Evolutionary conservation across 116 monocot species (phyloP).

Genomic region (Thalassia testudinum): DNA sequence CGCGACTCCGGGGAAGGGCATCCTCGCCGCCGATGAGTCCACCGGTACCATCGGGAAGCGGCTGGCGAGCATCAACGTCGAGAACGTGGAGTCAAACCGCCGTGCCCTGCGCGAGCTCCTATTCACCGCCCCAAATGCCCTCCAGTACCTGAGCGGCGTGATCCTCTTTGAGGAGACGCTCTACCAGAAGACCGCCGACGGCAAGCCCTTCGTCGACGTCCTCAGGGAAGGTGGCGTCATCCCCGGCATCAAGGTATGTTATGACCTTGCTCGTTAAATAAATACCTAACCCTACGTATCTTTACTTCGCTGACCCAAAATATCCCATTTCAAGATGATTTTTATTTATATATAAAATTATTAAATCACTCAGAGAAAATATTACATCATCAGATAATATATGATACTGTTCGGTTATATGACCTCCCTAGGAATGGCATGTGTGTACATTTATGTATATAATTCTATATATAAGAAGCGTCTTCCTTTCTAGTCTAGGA

Average conservation of each 20-base stretch:
- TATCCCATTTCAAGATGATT: neutral
- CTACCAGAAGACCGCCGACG: constrained; percentile 20
- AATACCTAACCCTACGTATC: neutral
- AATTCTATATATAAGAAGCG: too few relatives aligned
- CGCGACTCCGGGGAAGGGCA: constrained; percentile 22
- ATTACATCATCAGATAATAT: too few relatives aligned
- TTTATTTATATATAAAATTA: neutral
- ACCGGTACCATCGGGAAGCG: constrained; percentile 33
- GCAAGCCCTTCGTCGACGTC: constrained; percentile 26
- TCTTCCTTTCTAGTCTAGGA: too few relatives aligned
- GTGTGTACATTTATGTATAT: too few relatives aligned
- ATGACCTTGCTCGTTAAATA: too few relatives aligned
- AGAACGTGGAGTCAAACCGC: constrained; percentile 30
- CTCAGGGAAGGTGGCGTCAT: constrained; percentile 14
- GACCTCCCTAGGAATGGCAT: too few relatives aligned
- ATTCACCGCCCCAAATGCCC: constrained; percentile 20
- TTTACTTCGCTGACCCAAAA: neutral
- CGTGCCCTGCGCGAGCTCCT: constrained; percentile 27
- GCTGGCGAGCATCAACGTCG: constrained; percentile 27
- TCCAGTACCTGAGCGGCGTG: constrained; percentile 17
- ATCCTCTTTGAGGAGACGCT: constrained; percentile 37
- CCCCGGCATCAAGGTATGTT: constrained; percentile 38
- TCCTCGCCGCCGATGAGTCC: constrained; percentile 30
- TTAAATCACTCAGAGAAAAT: too few relatives aligned
- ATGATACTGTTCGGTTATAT: too few relatives aligned